phyloP scores from a whole-genome alignment of 768 basidiomycete species.

The Kondoa subrosea region DNA sequence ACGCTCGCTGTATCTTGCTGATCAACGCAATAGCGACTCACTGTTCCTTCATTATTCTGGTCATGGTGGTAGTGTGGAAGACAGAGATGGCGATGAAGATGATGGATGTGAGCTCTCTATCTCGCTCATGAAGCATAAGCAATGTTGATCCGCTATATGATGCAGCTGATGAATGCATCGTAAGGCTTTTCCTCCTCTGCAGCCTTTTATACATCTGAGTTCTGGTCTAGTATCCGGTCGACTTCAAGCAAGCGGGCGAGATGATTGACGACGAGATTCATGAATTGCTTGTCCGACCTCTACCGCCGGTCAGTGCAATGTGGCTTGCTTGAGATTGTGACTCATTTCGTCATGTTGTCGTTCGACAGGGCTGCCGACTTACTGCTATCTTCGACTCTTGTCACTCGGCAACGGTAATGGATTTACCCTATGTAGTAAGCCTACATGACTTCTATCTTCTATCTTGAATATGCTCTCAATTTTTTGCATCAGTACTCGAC shows the following conservation, averaged over 20 bases:
- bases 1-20: background rate
- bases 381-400: conserved; percentile 43
- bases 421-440: conserved; percentile 32
- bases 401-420: conserved; percentile 77
- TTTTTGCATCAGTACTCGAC: conserved; percentile 33
- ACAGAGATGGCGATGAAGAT: conserved; percentile 56
- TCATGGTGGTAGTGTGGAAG: conserved; percentile 44
- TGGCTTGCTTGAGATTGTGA: background rate
- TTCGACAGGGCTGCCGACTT: conserved; percentile 66
- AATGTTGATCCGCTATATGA: background rate
- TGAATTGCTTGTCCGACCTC: conserved; percentile 52
- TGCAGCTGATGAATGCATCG: conserved; percentile 44
- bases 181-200: no score
- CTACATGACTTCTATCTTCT: background rate
- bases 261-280: conserved; percentile 88
- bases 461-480: conserved; percentile 35
- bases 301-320: no score
- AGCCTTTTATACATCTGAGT: no score
- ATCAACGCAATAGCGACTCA: conserved; percentile 49
- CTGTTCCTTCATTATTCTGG: conserved; percentile 60
- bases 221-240: conserved; percentile 72
- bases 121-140: background rate
- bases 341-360: background rate
- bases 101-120: conserved; percentile 59
- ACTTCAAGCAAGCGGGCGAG: conserved; percentile 51